Conservation (phyloP, 305 asterid genomes). For the Striga hermonthica region DNA sequence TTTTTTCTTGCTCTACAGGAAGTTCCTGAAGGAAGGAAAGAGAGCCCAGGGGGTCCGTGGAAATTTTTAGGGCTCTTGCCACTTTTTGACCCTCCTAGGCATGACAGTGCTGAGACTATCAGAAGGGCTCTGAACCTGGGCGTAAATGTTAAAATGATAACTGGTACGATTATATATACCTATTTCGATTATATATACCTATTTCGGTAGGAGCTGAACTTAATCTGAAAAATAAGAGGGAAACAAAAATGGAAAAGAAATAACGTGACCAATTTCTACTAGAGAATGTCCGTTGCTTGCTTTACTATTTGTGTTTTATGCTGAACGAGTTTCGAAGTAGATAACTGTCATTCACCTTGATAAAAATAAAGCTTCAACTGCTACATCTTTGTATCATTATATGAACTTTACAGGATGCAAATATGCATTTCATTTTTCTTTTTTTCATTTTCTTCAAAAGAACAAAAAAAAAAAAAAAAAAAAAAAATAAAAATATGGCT, state of each 20-base stretch:
- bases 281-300: neutral
- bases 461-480: too few relatives aligned
- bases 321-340: conserved; percentile 4
- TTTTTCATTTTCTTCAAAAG: neutral
- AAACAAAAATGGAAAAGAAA: neutral
- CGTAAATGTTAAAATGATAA: conserved; percentile 81
- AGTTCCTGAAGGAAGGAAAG: conserved; percentile 73
- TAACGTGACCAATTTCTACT: neutral
- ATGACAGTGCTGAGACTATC: conserved; percentile 77
- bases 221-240: conserved; percentile 21
- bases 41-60: conserved; percentile 84
- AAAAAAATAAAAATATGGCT: too few relatives aligned
- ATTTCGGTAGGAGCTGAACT: conserved; percentile 14
- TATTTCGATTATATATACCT: conserved; percentile 15
- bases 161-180: conserved; percentile 44
- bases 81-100: conserved; percentile 81
- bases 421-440: neutral
- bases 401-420: conserved; percentile 3
- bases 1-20: conserved; percentile 44
- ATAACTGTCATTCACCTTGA: neutral
- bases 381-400: neutral
- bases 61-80: conserved; percentile 74
- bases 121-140: conserved; percentile 75
- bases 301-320: neutral
- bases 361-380: neutral